phyloP scores from a whole-genome alignment of 2,329 filamentous ascomycete genomes.

The Didymella glomerata region DNA sequence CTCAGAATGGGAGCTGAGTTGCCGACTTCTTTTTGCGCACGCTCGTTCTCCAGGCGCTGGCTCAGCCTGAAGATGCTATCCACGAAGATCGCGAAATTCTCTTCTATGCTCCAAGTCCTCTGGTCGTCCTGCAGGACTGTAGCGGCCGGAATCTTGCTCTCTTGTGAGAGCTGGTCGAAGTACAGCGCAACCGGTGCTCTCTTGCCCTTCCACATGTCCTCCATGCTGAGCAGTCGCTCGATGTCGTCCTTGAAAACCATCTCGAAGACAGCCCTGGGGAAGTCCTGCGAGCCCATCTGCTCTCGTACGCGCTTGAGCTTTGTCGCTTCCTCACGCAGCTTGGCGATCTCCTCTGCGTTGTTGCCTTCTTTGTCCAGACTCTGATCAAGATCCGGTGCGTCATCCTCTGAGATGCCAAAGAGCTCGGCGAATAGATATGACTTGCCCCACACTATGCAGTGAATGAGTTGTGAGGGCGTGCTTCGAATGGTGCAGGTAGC shows the following conservation, averaged over 20 bases:
- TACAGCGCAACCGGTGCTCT: constrained; percentile 76
- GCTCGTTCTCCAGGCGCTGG: constrained; percentile 73
- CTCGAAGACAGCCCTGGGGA: constrained; percentile 82
- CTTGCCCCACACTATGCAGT: constrained; percentile 99
- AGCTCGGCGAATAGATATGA: constrained; percentile 95
- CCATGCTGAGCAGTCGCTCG: constrained; percentile 80
- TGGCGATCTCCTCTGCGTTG: constrained; percentile 87
- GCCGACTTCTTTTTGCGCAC: constrained; percentile 61
- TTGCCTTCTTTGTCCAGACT: constrained; percentile 81
- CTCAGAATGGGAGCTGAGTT: constrained; percentile 69
- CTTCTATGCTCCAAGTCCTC: constrained; percentile 77
- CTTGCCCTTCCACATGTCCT: constrained; percentile 95
- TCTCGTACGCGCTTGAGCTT: constrained; percentile 84
- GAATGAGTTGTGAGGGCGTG: constrained; percentile 94
- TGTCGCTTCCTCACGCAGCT: constrained; percentile 82
- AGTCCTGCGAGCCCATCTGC: constrained; percentile 79
- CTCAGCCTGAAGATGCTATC: constrained; percentile 83
- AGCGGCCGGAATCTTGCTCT: constrained; percentile 60
- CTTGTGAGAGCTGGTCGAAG: constrained; percentile 68
- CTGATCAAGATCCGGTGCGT: constrained; percentile 79
- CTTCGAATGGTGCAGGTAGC: constrained; percentile 97
- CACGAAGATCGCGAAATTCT: constrained; percentile 86
- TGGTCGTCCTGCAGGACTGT: constrained; percentile 74
- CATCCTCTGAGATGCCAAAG: constrained; percentile 90
- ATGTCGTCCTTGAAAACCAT: constrained; percentile 93